phyloP scores from a whole-genome alignment of 1,139 yeast genomes.

The Spathaspora sp. region DNA sequence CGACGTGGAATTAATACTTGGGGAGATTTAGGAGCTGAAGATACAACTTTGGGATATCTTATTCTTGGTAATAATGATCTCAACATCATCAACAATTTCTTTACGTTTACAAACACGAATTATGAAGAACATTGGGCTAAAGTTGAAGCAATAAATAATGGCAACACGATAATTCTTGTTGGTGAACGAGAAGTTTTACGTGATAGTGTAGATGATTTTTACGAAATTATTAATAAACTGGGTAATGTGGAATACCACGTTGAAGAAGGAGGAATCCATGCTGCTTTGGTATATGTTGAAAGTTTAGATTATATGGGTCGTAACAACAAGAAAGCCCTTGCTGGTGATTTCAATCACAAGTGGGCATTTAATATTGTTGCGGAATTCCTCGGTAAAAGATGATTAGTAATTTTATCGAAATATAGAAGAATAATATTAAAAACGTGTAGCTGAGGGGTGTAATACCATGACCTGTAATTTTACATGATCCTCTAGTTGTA shows the following conservation, averaged over 20 bases:
- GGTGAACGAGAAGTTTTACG: slow-evolving; percentile 43
- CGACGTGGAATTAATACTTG: slow-evolving; percentile 21
- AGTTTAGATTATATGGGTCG: slow-evolving; percentile 28
- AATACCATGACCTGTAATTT: too few relatives aligned
- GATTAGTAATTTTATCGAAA: neutral
- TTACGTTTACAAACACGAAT: slow-evolving; percentile 24
- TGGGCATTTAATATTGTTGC: slow-evolving; percentile 16
- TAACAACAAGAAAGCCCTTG: slow-evolving; percentile 25
- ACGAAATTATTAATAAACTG: slow-evolving; percentile 19
- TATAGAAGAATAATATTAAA: too few relatives aligned
- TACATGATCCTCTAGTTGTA: too few relatives aligned
- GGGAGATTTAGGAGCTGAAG: slow-evolving; percentile 36
- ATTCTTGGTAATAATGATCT: slow-evolving; percentile 23
- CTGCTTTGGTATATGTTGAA: slow-evolving; percentile 30
- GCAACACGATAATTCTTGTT: slow-evolving; percentile 28
- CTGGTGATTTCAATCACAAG: slow-evolving; percentile 28
- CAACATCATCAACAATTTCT: slow-evolving; percentile 14
- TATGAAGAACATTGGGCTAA: slow-evolving; percentile 29
- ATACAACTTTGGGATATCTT: slow-evolving; percentile 29
- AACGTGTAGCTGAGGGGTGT: too few relatives aligned
- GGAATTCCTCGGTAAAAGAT: slow-evolving; percentile 8
- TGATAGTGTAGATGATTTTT: slow-evolving; percentile 25
- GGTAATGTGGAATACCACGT: slow-evolving; percentile 19
- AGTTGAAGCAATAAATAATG: slow-evolving; percentile 27
- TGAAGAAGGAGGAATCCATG: slow-evolving; percentile 36